Conservation (phyloP, 305 asterid species). For the Fraxinus angustifolia region DNA sequence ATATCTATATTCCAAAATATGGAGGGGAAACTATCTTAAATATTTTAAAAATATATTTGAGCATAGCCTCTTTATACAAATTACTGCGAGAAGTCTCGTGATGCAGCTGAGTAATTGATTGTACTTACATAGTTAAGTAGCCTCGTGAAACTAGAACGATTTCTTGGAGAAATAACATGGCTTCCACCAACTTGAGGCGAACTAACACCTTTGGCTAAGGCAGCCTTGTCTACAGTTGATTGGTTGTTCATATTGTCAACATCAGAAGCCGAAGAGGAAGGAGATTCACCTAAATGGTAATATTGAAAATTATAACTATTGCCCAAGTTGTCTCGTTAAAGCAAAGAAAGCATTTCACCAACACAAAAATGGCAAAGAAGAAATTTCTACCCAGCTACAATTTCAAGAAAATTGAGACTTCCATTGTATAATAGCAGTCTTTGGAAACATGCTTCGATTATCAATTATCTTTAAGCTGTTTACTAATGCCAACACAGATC, state of each 20-base stretch:
- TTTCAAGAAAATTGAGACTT: not conserved
- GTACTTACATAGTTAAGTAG: constrained; percentile 43
- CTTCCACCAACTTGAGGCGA: constrained; percentile 46
- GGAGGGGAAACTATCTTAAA: not conserved
- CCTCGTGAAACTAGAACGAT: constrained; percentile 35
- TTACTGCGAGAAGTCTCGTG: not conserved
- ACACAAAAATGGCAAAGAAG: not conserved
- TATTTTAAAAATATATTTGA: not conserved
- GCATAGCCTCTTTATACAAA: not conserved
- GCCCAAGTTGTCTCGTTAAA: constrained; percentile 5
- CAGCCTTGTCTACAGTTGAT: constrained; percentile 56
- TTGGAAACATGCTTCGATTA: not conserved
- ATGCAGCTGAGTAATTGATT: constrained; percentile 1
- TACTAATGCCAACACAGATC: not conserved
- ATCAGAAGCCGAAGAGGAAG: constrained; percentile 98
- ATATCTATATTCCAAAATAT: not conserved
- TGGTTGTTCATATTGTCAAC: constrained; percentile 88
- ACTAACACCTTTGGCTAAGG: constrained; percentile 46
- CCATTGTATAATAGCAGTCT: not conserved
- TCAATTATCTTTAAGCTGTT: not conserved
- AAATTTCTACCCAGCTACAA: constrained; percentile 12
- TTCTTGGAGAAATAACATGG: constrained; percentile 32
- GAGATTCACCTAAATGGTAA: constrained; percentile 78
- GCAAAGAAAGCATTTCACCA: not conserved
- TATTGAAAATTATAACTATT: constrained; percentile 22